Evolutionary conservation across 2,329 filamentous ascomycete species (phyloP), one percentile per base, ranked within the genome.

Genomic region (Cryphonectria japonica): DNA sequence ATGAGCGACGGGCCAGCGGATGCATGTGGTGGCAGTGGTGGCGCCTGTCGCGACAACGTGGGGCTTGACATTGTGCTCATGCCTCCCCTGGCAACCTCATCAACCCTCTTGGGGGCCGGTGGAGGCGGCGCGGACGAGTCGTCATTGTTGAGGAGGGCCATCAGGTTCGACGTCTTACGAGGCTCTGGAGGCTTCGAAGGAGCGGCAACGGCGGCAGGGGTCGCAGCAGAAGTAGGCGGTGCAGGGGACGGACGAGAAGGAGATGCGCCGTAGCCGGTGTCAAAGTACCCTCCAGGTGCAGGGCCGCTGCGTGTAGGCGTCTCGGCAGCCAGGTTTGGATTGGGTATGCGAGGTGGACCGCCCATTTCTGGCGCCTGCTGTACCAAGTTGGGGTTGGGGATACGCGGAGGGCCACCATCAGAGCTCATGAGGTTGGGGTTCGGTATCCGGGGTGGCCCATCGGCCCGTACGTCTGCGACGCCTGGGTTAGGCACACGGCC

Each of bases 71-170:
- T 84, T n/a, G 81, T 77, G 57, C 81, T 81, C 50, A 80, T 73
- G 14, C 80, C 77, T 16, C 52, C 52, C 22, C 76, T 76, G 14
- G 83, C 80, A 13, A 88, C 81, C 68, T 88, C 86, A 57, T 73
- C 80, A 41, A 88, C 80, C 43, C 86, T 83, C 78, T 88, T 88
- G 0, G 82, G 81, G 66, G 83, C 80, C 1, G 83, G 79, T n/a
- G 83, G 83, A 8, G 84, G 80, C 7, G 83, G 80, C 3, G 81
- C 81, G n/a, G 72, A 65, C 29, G 68, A n/a, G 9, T 85, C 83
- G 68, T 90, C 89, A 73, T 90, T 87, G 74, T 90, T 90, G 3
- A 91, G 82, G 72, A 91, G 78, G 0, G 88, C 87, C 85, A 90
- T 89, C 72, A 91, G 84, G 73, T 82, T 91, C 19, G 88, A 90